Evolutionary conservation across 495 filamentous ascomycete genomes (phyloP).

Genomic region (Friedmanniomyces simplex): DNA sequence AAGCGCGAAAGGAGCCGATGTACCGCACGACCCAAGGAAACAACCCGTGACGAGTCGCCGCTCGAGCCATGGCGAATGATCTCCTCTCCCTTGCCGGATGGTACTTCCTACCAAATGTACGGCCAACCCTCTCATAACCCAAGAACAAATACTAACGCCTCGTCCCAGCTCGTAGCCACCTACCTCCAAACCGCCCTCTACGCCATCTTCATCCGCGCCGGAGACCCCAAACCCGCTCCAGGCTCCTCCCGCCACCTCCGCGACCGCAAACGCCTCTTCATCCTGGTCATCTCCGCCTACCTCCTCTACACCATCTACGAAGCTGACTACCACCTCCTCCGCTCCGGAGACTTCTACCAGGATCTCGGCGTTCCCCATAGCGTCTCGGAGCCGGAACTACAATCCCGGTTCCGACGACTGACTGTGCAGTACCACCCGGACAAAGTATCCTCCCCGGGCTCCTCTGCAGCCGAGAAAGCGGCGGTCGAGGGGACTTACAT

Average conservation of each 20-base stretch:
- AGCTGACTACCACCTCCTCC: conserved; percentile 67
- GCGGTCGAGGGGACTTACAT: conserved; percentile 59
- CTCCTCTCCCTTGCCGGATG: conserved; percentile 21
- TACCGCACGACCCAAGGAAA: no score
- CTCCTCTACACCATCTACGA: conserved; percentile 92
- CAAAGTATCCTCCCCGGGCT: conserved; percentile 47
- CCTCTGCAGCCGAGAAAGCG: conserved; percentile 29
- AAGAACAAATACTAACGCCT: neutral
- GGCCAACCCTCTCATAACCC: no score
- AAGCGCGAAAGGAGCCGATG: no score
- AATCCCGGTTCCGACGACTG: conserved; percentile 75
- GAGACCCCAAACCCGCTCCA: conserved; percentile 68
- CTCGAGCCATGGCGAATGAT: conserved; percentile 8
- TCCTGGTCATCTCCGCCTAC: conserved; percentile 69
- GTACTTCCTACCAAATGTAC: conserved; percentile 22
- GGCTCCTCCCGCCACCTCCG: conserved; percentile 55
- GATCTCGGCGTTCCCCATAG: conserved; percentile 56
- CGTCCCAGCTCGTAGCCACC: conserved; percentile 35
- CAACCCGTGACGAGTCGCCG: no score
- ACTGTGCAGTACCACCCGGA: conserved; percentile 84
- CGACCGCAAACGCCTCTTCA: conserved; percentile 72
- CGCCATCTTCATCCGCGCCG: conserved; percentile 79
- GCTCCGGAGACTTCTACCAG: conserved; percentile 64
- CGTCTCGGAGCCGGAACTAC: conserved; percentile 64
- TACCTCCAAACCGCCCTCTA: conserved; percentile 78